Conservation (phyloP, 2,329 filamentous ascomycete genomes). For the Cordyceps cicadae region DNA sequence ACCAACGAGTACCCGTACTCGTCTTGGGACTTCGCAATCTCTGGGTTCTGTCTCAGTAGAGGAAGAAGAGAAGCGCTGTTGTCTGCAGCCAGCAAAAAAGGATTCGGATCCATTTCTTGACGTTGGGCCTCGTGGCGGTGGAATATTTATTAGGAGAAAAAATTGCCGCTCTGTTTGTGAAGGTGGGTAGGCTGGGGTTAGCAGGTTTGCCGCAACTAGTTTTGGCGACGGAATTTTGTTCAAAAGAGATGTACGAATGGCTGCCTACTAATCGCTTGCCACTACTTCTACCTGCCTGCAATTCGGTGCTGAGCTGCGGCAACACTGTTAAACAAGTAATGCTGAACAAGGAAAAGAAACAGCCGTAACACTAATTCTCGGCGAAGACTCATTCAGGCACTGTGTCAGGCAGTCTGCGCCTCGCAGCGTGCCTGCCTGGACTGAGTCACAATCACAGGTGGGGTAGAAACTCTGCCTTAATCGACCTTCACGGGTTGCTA, state of each 20-base stretch:
- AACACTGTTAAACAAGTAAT: too few relatives aligned
- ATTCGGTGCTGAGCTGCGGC: not conserved
- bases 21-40: constrained; percentile 74
- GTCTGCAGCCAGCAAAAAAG: constrained; percentile 73
- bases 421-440: constrained; percentile 2
- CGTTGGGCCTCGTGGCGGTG: not conserved
- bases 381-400: constrained; percentile 3
- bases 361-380: not conserved
- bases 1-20: constrained; percentile 89
- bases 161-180: not conserved
- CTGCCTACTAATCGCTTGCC: not conserved
- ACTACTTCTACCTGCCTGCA: too few relatives aligned
- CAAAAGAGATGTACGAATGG: not conserved
- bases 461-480: constrained; percentile 1
- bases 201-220: too few relatives aligned
- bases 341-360: not conserved
- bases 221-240: too few relatives aligned
- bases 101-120: constrained; percentile 45
- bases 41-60: constrained; percentile 64
- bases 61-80: constrained; percentile 65
- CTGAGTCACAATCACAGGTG: constrained; percentile 6
- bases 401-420: not conserved
- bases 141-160: not conserved
- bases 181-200: not conserved
- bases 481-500: not conserved